Conservation (phyloP, 352 stramenopile genomes). For the Globisporangium viniferum region DNA sequence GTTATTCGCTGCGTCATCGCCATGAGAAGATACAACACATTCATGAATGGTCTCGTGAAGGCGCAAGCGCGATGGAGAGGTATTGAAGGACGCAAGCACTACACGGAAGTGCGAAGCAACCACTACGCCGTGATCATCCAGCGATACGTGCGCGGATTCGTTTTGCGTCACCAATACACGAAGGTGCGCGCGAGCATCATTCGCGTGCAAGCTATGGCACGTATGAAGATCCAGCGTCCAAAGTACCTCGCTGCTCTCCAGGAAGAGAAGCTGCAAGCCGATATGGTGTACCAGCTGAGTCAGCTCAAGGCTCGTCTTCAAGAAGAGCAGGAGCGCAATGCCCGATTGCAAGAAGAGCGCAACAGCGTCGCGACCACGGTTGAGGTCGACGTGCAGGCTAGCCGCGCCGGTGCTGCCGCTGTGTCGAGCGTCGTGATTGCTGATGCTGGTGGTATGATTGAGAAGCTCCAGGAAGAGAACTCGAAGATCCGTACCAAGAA, state of each 20-base stretch:
- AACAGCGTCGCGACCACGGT: conserved; percentile 36
- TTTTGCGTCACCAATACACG: conserved; percentile 59
- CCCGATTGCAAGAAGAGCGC: conserved; percentile 51
- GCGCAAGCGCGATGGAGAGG: conserved; percentile 71
- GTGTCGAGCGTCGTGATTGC: conserved; percentile 70
- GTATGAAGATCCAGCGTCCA: conserved; percentile 78
- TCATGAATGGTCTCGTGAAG: conserved; percentile 58
- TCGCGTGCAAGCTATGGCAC: conserved; percentile 70
- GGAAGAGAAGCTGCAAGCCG: conserved; percentile 79
- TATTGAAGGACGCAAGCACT: conserved; percentile 59
- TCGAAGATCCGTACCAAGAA: conserved; percentile 76
- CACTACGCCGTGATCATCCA: conserved; percentile 83
- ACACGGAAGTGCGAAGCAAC: conserved; percentile 77
- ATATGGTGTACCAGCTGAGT: conserved; percentile 84
- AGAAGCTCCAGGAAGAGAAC: conserved; percentile 78
- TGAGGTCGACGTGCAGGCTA: conserved; percentile 27
- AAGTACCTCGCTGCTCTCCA: conserved; percentile 75
- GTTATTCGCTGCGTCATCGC: conserved; percentile 78
- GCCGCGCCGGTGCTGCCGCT: conserved; percentile 18
- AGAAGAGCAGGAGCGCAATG: conserved; percentile 78
- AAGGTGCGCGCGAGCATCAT: conserved; percentile 70
- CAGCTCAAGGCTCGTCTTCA: conserved; percentile 75
- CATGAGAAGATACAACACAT: conserved; percentile 85
- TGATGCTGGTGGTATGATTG: conserved; percentile 81
- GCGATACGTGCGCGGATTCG: conserved; percentile 69